Evolutionary conservation across 257 asterid species (phyloP).

Genomic region (Jacaranda copaia): DNA sequence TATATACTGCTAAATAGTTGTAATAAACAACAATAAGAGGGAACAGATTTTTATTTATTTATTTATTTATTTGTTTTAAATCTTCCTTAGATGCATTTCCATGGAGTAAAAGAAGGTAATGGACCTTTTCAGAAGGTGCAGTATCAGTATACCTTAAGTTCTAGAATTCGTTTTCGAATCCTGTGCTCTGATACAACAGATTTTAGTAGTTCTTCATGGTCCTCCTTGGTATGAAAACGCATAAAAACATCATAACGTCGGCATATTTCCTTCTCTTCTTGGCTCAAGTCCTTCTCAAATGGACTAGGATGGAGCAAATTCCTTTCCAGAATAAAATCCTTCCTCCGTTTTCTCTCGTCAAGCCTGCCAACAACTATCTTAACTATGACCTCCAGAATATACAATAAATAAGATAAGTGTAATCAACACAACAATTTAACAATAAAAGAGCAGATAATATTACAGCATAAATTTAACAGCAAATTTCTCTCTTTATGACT

Average conservation of each 20-base stretch:
- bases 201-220: slow-evolving; percentile 70
- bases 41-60: neutral
- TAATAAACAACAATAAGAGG: neutral
- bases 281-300: slow-evolving; percentile 59
- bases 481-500: neutral
- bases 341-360: slow-evolving; percentile 86
- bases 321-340: slow-evolving; percentile 78
- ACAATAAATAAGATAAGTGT: neutral
- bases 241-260: slow-evolving; percentile 67
- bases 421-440: neutral
- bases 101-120: neutral
- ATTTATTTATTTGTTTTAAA: too few relatives aligned
- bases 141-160: slow-evolving; percentile 62
- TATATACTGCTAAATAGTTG: neutral
- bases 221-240: slow-evolving; percentile 85
- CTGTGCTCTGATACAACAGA: slow-evolving; percentile 60
- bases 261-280: slow-evolving; percentile 72
- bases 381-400: slow-evolving; percentile 16
- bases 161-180: slow-evolving; percentile 66
- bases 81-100: too few relatives aligned
- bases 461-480: slow-evolving; percentile 7
- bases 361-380: slow-evolving; percentile 59
- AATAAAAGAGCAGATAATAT: neutral
- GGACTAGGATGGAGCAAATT: slow-evolving; percentile 67
- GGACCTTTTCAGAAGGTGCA: slow-evolving; percentile 13